Percentiles rank a stretch among this genome's conserved stretches.
phyloP scores from a whole-genome alignment of 768 basidiomycete species.

The Lentinula aciculospora region DNA sequence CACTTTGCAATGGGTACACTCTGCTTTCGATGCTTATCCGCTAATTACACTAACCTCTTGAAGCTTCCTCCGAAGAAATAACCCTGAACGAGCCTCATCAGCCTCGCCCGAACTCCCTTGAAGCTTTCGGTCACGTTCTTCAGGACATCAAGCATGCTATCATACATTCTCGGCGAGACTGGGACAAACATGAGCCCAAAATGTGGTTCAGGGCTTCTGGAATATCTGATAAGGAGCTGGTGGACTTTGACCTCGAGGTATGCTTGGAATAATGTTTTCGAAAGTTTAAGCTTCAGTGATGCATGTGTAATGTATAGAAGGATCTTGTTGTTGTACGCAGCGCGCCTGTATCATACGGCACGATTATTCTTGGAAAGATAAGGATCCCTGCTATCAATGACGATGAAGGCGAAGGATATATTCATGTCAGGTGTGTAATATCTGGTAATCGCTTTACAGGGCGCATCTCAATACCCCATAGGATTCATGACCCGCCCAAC shows the following conservation, averaged over 20 bases:
- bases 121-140: constrained; percentile 56
- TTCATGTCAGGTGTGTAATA: constrained; percentile 57
- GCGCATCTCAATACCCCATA: constrained; percentile 19
- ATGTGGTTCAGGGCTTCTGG: constrained; percentile 33
- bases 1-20: not conserved
- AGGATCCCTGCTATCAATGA: constrained; percentile 63
- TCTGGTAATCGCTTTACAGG: constrained; percentile 9
- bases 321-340: constrained; percentile 45
- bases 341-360: constrained; percentile 59
- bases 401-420: constrained; percentile 54
- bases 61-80: constrained; percentile 56
- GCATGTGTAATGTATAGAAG: constrained; percentile 18
- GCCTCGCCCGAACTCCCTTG: constrained; percentile 55
- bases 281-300: too few relatives aligned
- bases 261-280: constrained; percentile 6
- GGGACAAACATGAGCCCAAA: constrained; percentile 67
- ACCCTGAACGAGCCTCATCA: constrained; percentile 52
- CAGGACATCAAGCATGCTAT: constrained; percentile 60
- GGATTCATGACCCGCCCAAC: constrained; percentile 74
- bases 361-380: constrained; percentile 73
- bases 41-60: not conserved
- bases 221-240: constrained; percentile 48
- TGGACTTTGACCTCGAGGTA: constrained; percentile 46
- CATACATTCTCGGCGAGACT: constrained; percentile 56
- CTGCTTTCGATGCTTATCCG: too few relatives aligned